Base-by-base conservation (phyloP, 2,329 filamentous ascomycete genomes). In the Claviceps paspali region DNA sequence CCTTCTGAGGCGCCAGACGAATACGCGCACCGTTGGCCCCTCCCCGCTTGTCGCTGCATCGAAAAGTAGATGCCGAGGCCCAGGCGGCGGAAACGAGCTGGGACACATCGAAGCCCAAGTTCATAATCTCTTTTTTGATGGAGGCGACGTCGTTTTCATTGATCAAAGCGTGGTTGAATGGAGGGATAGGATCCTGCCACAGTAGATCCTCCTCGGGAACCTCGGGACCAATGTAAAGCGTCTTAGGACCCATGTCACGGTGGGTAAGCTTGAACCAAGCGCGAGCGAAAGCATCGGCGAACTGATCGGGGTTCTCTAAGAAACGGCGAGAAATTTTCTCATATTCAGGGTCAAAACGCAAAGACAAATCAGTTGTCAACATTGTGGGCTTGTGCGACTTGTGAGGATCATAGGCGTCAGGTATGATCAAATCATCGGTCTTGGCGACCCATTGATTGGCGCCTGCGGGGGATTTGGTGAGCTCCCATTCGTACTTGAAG, bases 181-280 rank as follows among this genome's bases (percentile, higher is more conserved):
- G 54, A 18, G 82, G 80, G 34, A 86, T 58, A 10, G 78, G 77
- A 51, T 87, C 82, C 52, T 86, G 78, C 82, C 82, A 87, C 49
- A 75, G 51, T n/a, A 79, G 64, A 10, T 66, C 63, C 64, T 86
- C 78, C 37, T 66, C 62, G 33, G 82, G 80, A 14, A 83, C 65
- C 58, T 87, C 82, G 1, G 82, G 81, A 22, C 82, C 82, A 33
- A 85, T 51, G 65, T 81, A 86, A 52, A 78, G 79, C 18, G 68
- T 54, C 38, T 72, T 64, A 30, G 82, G 82, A 12, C 82, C 82
- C 61, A 87, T 71, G 55, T 86, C 82, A 62, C 82, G 80, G 63
- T 87, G 82, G 24, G 81, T 66, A 29, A 87, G 70, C 73, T 87
- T 86, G 72, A 83, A 87, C 82, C 82, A 87, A 11, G 82, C 82